Base-by-base conservation (phyloP, 495 filamentous ascomycete genomes). In the Xylaria grammica region DNA sequence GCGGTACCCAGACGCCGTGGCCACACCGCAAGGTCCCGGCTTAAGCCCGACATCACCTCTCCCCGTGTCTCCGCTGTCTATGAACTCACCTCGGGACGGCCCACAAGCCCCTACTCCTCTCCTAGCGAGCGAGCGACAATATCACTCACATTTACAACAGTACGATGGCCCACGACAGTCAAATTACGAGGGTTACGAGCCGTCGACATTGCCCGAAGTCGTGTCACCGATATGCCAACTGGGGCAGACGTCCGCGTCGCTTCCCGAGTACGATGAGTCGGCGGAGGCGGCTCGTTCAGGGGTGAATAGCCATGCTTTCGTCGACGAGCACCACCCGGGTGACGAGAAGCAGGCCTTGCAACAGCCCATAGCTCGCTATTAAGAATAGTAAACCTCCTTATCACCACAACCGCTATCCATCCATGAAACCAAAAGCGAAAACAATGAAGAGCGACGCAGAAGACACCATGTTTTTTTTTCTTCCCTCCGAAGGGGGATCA, bases 221-320 rank as follows among this genome's bases (percentile, higher is more conserved):
- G 45, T 58, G 9, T 65, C 62, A 45, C 62, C 62, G 9, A 65
- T 65, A 4, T 59, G 26, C 3, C 62, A 65, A 17, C 30, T 65
- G 0, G 62, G 62, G 0, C 62, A 65, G 53, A 58, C 53, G 5
- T 51, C 53, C 6, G 62, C 60, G 27, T 46, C 62, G 32, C 22
- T 19, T n/a, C 53, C 42, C 20, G 62, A 65, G 53, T 65, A 58
- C 42, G 38, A 57, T 29, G 62, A 49, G 32, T 20, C 52, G 22
- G 50, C 60, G 13, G 60, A 48, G 51, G 20, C 29, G 40, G 40
- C 36, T 9, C 27, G 40, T 17, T 59, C 42, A n/a, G 42, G 56
- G 34, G 38, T 11, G 36, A 32, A 45, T n/a, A 36, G 46, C 44
- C 36, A 27, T 5, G 7, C 11, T 29, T 27, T 38, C n/a, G 27